These are phyloP conservation scores for Anthoceros angustus DNA, from an alignment of 225 moss, liverwort and hornwort species.

Conservation along the genomic window DNA sequence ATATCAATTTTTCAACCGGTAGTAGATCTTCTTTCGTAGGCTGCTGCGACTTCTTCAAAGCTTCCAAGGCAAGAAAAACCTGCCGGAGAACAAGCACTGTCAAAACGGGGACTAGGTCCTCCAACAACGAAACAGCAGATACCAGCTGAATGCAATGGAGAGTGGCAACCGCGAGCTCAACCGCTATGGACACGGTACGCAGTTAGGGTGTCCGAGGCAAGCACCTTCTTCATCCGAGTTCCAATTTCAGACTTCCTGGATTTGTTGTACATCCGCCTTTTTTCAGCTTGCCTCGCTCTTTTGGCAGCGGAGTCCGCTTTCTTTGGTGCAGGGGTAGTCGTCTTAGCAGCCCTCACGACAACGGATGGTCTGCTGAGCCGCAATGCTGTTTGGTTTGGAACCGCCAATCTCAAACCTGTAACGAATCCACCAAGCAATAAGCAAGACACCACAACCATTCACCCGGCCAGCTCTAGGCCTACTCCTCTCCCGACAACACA, in stretches of 20 bases:
- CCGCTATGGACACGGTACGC: neutral
- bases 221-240: constrained; percentile 94
- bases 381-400: neutral
- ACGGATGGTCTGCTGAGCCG: constrained; percentile 1
- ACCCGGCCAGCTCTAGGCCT: neutral
- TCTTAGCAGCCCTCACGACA: constrained; percentile 5
- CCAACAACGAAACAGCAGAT: neutral
- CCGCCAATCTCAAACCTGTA: neutral
- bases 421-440: neutral
- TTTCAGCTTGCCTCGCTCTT: constrained; percentile 76
- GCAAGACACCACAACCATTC: neutral
- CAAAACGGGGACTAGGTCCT: neutral
- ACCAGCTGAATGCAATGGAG: neutral
- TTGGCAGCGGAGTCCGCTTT: constrained; percentile 77
- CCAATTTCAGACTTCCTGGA: constrained; percentile 84
- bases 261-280: constrained; percentile 69
- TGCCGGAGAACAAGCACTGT: constrained; percentile 10
- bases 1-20: constrained; percentile 65
- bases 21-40: constrained; percentile 52
- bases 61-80: constrained; percentile 77
- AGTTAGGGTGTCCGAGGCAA: neutral
- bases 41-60: constrained; percentile 63
- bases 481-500: neutral
- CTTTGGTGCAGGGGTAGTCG: constrained; percentile 27
- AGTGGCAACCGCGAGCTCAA: neutral